These are phyloP conservation scores for Thuidium tamariscinum DNA, from an alignment of 225 moss, liverwort and hornwort species.

Conservation along the genomic window DNA sequence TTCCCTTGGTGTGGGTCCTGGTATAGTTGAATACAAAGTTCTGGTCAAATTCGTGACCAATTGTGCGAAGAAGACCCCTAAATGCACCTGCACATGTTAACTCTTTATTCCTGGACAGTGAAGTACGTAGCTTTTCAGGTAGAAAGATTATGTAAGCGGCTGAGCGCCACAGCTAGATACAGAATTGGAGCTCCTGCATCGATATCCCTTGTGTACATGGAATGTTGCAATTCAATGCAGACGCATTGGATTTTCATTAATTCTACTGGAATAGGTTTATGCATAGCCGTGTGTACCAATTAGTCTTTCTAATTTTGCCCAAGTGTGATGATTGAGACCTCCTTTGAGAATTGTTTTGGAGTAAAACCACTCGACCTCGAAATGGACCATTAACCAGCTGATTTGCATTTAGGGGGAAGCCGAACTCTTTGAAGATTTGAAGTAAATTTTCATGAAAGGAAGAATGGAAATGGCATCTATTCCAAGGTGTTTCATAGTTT, in stretches of 20 bases:
- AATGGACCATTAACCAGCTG: no score
- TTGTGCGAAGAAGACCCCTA: not conserved
- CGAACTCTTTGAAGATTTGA: rapidly evolving
- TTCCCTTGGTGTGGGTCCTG: not conserved
- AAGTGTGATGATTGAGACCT: not conserved
- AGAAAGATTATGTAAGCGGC: not conserved
- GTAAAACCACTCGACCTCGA: not conserved
- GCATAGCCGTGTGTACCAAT: not conserved
- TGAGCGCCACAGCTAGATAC: not conserved
- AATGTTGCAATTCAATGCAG: not conserved
- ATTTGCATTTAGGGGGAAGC: not conserved
- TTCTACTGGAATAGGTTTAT: not conserved
- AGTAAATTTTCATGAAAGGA: not conserved
- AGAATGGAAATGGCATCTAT: not conserved
- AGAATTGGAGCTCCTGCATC: not conserved
- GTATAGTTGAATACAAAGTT: not conserved
- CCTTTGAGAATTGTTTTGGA: not conserved
- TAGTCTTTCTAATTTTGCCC: not conserved
- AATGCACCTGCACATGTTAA: not conserved
- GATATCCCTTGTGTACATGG: not conserved
- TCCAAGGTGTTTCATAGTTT: no score
- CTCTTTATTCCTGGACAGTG: not conserved
- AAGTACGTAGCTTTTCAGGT: not conserved
- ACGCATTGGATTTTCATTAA: no score
- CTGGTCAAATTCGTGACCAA: not conserved